Evolutionary conservation across 495 filamentous ascomycete genomes (phyloP).

Genomic region (Xylaria grammica): DNA sequence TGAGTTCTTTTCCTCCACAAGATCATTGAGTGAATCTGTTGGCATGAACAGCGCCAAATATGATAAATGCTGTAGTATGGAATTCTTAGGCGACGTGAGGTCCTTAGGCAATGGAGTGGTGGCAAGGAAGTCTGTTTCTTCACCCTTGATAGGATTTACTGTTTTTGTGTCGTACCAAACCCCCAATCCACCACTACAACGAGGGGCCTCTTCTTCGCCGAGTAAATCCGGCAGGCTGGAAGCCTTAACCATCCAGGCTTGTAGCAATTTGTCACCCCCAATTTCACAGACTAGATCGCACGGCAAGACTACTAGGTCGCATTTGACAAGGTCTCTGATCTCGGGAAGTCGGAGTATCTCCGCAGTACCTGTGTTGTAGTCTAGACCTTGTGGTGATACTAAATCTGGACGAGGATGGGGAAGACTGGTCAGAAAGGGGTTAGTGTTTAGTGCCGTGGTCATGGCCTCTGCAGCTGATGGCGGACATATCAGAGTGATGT

Average conservation of each 20-base stretch:
- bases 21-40: conserved; percentile 83
- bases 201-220: conserved; percentile 42
- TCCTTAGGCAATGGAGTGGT: conserved; percentile 61
- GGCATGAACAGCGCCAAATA: conserved; percentile 75
- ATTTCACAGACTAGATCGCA: conserved; percentile 95
- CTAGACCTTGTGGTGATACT: conserved; percentile 71
- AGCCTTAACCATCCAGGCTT: conserved; percentile 90
- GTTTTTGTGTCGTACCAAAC: conserved; percentile 90
- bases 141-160: conserved; percentile 76
- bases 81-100: conserved; percentile 51
- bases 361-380: conserved; percentile 82
- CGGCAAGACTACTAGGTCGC: conserved; percentile 88
- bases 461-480: conserved; percentile 74
- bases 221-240: conserved; percentile 62
- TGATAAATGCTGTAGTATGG: conserved; percentile 67
- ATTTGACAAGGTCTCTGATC: conserved; percentile 70
- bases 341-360: conserved; percentile 85
- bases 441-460: conserved; percentile 78
- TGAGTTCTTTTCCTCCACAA: conserved; percentile 70
- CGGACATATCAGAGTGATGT: conserved; percentile 83
- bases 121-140: conserved; percentile 89
- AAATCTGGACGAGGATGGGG: conserved; percentile 76
- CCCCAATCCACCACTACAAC: conserved; percentile 71
- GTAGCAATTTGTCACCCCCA: conserved; percentile 76
- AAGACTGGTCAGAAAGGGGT: conserved; percentile 83